Base-by-base conservation (phyloP, 495 filamentous ascomycete species). In the Lepraria neglecta region DNA sequence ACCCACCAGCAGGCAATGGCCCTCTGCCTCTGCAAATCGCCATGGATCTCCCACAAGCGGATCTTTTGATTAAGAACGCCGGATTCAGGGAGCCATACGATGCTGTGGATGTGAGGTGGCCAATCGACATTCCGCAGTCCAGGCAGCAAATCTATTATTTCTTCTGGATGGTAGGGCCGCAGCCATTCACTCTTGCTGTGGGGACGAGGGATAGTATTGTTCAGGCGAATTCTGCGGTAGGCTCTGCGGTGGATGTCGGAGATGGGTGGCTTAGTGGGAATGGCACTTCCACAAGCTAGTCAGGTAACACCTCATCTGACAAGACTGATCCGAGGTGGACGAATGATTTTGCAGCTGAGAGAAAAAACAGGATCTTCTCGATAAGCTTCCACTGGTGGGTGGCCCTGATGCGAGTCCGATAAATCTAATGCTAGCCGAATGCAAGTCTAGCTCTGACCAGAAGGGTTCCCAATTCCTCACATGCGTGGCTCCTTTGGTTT, bases 31-130 rank as follows among this genome's bases (percentile, higher is more conserved):
- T 42, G n/a, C 45, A 42, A n/a, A 40, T 60, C 2, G 33, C 4
- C 0, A 51, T 60, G 58, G 58, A 60, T 30, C 38, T 60, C 33
- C 12, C 42, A 30, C 27, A 38, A 6, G 58, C 47, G 24, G 47
- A 27, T 15, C 4, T 6, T 3, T 52, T 60, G 35, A 50, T 43
- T 0, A 52, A 28, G 46, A 27, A 7, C 5, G 58, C 58, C 6
- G 46, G 58, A 27, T 60, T 35, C 24, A n/a, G 6, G 3, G 35
- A 47, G 1, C 21, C 35, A 6, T 60, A 60, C 15, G 35, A 52
- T 0, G 14, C 24, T 14, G 58, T 60, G 21, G 35, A 43, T n/a
- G 7, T 60, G 15, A 60, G 28, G 14, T 31, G 7, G 35, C 58
- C 58, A 12, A 43, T 3, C 1, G 47, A 42, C 3, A 17, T 60